These are phyloP conservation scores for Wickerhamomyces sp. DNA, from an alignment of 1,139 yeast genomes.

Conservation along the genomic window DNA sequence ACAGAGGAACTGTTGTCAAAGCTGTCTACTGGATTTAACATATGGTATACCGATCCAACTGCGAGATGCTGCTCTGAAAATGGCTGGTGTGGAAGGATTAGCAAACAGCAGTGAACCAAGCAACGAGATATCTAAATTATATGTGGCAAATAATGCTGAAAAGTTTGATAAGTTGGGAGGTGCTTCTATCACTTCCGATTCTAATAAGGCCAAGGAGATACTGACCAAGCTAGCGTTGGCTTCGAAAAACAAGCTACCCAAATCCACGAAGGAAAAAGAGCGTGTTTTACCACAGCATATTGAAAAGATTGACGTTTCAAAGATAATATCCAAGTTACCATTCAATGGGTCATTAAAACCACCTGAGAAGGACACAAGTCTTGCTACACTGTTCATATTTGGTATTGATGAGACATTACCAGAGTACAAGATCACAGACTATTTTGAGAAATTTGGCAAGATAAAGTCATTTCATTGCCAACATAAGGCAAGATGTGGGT, in stretches of 20 bases:
- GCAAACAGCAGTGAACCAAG: constrained; percentile 39
- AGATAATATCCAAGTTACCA: constrained; percentile 52
- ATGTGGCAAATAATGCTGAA: constrained; percentile 47
- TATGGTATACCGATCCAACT: constrained; percentile 75
- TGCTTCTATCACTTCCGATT: constrained; percentile 30
- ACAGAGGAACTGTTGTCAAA: constrained; percentile 79
- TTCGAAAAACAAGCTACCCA: constrained; percentile 12
- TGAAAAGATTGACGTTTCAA: constrained; percentile 42
- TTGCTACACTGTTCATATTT: constrained; percentile 62
- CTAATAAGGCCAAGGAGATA: constrained; percentile 31
- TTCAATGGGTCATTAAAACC: constrained; percentile 48
- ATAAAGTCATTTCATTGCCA: constrained; percentile 48
- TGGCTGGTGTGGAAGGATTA: constrained; percentile 54
- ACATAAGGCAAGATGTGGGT: constrained; percentile 65
- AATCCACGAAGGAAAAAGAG: constrained; percentile 6
- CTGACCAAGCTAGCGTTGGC: constrained; percentile 23
- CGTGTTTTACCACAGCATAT: constrained; percentile 21
- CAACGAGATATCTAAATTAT: constrained; percentile 48
- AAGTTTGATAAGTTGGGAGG: constrained; percentile 34
- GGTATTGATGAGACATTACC: constrained; percentile 69
- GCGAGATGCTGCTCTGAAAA: constrained; percentile 75
- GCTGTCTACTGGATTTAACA: constrained; percentile 77
- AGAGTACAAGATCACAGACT: constrained; percentile 51
- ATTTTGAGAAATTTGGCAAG: constrained; percentile 42
- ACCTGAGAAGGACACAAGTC: constrained; percentile 35